Percentiles rank a stretch among this genome's conserved stretches.
phyloP scores from a whole-genome alignment of 345 rosid genomes.

The Eucalyptus guilfoylei region DNA sequence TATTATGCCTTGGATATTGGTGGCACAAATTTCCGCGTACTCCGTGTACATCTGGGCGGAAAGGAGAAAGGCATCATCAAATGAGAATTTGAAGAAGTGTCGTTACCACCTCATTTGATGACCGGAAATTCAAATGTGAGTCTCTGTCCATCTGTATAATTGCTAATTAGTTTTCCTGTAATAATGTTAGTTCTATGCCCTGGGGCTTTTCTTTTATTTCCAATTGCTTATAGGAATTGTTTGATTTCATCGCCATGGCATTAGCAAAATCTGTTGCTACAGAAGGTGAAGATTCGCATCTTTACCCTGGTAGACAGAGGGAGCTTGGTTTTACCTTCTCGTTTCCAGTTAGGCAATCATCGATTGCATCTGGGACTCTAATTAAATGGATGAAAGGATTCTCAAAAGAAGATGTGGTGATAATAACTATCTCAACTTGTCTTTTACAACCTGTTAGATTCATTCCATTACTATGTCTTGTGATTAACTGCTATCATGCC shows the following conservation, averaged over 20 bases:
- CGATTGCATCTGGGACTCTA: constrained; percentile 65
- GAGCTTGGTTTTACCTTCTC: constrained; percentile 94
- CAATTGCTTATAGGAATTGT: constrained; percentile 15
- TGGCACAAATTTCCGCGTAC: accelerated
- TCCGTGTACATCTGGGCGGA: too few relatives aligned
- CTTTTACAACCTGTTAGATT: background rate
- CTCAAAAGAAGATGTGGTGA: constrained; percentile 59
- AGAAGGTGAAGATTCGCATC: constrained; percentile 50
- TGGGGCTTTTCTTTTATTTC: background rate
- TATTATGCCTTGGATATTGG: too few relatives aligned
- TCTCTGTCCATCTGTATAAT: background rate
- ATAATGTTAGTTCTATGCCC: background rate
- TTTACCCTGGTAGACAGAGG: constrained; percentile 50
- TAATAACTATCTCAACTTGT: background rate
- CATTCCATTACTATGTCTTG: background rate
- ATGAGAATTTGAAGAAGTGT: too few relatives aligned
- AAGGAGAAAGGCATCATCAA: too few relatives aligned
- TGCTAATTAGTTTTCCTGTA: constrained; percentile 3
- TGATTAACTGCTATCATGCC: background rate
- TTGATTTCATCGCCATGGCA: constrained; percentile 25
- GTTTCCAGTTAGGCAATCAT: constrained; percentile 77
- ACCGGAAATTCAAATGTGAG: constrained; percentile 45
- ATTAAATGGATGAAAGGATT: constrained; percentile 93
- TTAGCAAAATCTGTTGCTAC: constrained; percentile 69
- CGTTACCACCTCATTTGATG: constrained; percentile 62